Evolutionary conservation across 2,329 filamentous ascomycete species (phyloP), one percentile per base, ranked within the genome.

Genomic region (Cadophora sp.): DNA sequence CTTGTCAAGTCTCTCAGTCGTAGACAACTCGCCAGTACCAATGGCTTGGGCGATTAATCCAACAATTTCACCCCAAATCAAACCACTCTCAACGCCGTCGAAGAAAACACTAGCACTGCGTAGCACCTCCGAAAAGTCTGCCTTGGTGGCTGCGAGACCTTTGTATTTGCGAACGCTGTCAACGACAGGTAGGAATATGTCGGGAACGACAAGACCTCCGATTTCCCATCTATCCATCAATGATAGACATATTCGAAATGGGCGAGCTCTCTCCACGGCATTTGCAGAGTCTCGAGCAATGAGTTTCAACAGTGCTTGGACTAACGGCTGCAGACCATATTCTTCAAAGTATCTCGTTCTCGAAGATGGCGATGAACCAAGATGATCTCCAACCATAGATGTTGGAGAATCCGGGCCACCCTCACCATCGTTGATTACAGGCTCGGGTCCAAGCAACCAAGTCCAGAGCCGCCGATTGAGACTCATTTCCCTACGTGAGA

Each of bases 151-250:
- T 12, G 91, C 88, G 62, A 83, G 83, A 29, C 83, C 81, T 79
- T 94, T 90, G 80, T 94, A 98, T 56, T 84, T 82, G 72, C 91
- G 89, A 46, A 97, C 90, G 74, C 91, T 97, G 76, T 90, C 86
- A 74, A 99, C 87, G 29, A 95, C 90, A 3, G 94, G 92, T 16
- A 97, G 83, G 76, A 99, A 98, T 16, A 98, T 87, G 69, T 93
- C 90, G 0, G 94, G 92, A 1, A 98, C 91, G 58, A 99, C 89
- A 22, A 95, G 84, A 1, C 93, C 93, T 34, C 96, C 96, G 72
- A 99, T 95, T 78, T 99, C 96, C 94, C 94, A 98, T 68, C 94
- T 90, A 80, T 99, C 96, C 96, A 99, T 98, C 63, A 99, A 83
- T 19, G 97, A 97, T 2, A 98, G 85, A 75, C 94, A 97, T 71